A percentile compares a stretch with the other conserved stretches of the same genome.
These are phyloP conservation scores for Colletotrichum sp. DNA, from an alignment of 2,329 filamentous ascomycete species.

Conservation along the genomic window DNA sequence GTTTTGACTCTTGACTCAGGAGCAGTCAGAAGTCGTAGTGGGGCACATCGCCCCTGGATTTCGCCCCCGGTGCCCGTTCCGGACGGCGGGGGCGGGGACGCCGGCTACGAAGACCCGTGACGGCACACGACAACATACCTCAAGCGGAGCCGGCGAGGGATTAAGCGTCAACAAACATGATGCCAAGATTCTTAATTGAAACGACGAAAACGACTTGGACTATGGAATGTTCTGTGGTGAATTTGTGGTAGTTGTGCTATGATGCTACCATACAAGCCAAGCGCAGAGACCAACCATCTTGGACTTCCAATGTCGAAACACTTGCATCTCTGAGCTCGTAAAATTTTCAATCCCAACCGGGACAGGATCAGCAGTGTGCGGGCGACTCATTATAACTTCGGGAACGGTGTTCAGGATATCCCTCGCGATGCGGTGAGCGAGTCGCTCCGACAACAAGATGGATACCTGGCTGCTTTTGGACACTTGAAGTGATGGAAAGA, in stretches of 20 bases:
- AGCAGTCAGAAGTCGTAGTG: neutral
- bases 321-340: neutral
- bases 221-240: neutral
- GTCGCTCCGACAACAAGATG: neutral
- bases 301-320: neutral
- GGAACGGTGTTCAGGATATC: neutral
- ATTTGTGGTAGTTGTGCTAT: rapidly evolving
- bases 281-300: neutral
- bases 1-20: neutral
- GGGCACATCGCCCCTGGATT: neutral
- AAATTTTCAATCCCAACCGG: neutral
- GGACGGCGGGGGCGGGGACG: neutral
- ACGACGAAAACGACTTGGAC: neutral
- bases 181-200: neutral
- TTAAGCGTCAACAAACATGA: neutral
- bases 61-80: neutral
- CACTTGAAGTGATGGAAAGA: rapidly evolving
- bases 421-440: neutral
- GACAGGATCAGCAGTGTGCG: neutral
- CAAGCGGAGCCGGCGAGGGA: neutral
- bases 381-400: neutral
- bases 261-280: rapidly evolving
- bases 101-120: neutral
- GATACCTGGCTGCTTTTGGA: neutral
- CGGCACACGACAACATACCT: neutral